phyloP scores from a whole-genome alignment of 495 filamentous ascomycete species.

The Aspergillus biplanus region DNA sequence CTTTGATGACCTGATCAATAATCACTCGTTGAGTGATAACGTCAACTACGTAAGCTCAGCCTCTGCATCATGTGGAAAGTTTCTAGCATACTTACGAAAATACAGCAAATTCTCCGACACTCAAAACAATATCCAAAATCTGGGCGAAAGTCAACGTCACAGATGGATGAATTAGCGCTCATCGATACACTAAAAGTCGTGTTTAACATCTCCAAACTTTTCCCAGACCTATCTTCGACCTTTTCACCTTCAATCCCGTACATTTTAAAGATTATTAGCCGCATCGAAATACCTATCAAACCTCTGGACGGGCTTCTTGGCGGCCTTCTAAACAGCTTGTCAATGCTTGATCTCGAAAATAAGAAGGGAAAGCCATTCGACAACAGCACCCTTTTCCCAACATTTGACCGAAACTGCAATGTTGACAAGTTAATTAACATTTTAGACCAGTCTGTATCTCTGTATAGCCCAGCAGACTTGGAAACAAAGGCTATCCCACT shows the following conservation, averaged over 20 bases:
- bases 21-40: constrained; percentile 70
- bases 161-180: constrained; percentile 79
- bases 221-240: constrained; percentile 55
- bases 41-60: constrained; percentile 57
- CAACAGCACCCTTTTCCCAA: constrained; percentile 65
- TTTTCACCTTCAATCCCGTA: constrained; percentile 72
- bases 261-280: constrained; percentile 72
- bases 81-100: constrained; percentile 13
- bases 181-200: constrained; percentile 84
- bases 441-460: constrained; percentile 64
- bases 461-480: constrained; percentile 65
- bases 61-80: not conserved
- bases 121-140: constrained; percentile 60
- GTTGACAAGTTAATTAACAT: constrained; percentile 74
- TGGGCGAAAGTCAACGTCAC: constrained; percentile 44
- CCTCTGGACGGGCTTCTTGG: constrained; percentile 64
- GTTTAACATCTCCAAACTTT: constrained; percentile 83
- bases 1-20: constrained; percentile 67
- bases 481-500: constrained; percentile 72
- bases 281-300: constrained; percentile 55
- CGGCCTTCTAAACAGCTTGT: constrained; percentile 75
- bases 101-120: constrained; percentile 69
- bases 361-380: constrained; percentile 47
- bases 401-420: constrained; percentile 60
- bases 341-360: constrained; percentile 72